phyloP scores from a whole-genome alignment of 306 rosid genomes.

The Casuarina cunninghamiana region DNA sequence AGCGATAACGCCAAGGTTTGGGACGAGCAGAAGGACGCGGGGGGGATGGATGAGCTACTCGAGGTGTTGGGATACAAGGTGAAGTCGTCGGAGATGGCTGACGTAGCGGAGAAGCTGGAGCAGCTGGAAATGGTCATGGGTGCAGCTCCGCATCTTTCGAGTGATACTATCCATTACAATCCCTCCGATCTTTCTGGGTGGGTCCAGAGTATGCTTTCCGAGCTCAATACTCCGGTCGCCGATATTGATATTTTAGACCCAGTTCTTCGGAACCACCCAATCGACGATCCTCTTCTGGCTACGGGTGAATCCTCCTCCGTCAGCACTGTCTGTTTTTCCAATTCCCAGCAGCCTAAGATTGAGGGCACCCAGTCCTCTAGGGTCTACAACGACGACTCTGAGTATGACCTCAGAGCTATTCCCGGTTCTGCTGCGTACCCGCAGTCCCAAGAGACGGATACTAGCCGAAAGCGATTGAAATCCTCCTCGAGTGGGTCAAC shows the following conservation, averaged over 20 bases:
- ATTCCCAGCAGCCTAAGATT: constrained; percentile 18
- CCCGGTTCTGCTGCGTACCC: constrained; percentile 77
- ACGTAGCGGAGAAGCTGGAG: constrained; percentile 76
- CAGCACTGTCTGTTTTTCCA: constrained; percentile 9
- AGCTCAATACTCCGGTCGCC: constrained; percentile 43
- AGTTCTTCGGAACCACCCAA: constrained; percentile 9
- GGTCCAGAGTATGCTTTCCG: constrained; percentile 79
- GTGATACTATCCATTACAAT: constrained; percentile 71
- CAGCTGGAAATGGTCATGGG: constrained; percentile 81
- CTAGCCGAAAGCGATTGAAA: constrained; percentile 42
- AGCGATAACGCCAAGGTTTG: constrained; percentile 46
- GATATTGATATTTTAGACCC: constrained; percentile 12
- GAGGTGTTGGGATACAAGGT: constrained; percentile 82
- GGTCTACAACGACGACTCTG: constrained; percentile 61
- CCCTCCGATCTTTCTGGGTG: constrained; percentile 80
- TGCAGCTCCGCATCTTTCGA: constrained; percentile 54
- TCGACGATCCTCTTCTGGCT: constrained; percentile 29
- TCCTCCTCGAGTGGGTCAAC: constrained; percentile 29
- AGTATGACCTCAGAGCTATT: constrained; percentile 78
- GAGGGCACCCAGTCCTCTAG: constrained; percentile 10
- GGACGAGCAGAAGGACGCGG: constrained; percentile 39
- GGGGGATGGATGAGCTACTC: constrained; percentile 56
- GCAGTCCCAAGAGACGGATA: constrained; percentile 21
- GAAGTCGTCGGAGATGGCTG: constrained; percentile 68
- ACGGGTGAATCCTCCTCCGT: constrained; percentile 22